Percentiles rank a stretch among this genome's conserved stretches.
Evolutionary conservation across 176 grass and related monocot genomes (phyloP).

Genomic region (Cenchrus purpureus): DNA sequence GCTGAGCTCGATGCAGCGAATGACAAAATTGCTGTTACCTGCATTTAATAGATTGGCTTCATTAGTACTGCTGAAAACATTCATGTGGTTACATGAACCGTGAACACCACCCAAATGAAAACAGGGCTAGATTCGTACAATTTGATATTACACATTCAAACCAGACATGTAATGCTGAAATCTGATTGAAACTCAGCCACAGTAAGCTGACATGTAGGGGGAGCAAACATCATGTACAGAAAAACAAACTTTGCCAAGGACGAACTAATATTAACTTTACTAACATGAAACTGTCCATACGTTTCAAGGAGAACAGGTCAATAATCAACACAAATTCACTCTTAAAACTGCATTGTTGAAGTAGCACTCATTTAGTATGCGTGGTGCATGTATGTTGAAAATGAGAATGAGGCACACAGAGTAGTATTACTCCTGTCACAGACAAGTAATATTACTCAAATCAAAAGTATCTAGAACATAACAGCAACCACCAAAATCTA

Average conservation of each 20-base stretch:
- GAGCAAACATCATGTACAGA: conserved; percentile 15
- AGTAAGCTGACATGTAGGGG: background rate
- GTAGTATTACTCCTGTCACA: background rate
- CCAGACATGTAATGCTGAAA: background rate
- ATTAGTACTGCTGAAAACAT: conserved; percentile 22
- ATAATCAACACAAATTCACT: background rate
- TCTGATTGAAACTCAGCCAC: background rate
- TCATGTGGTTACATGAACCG: background rate
- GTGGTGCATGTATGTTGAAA: background rate
- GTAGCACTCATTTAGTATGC: background rate
- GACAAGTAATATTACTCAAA: background rate
- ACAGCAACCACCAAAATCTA: background rate
- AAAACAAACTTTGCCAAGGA: background rate
- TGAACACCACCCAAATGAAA: background rate
- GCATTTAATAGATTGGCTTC: conserved; percentile 14
- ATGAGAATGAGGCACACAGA: background rate
- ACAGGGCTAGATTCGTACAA: background rate
- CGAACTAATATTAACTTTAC: background rate
- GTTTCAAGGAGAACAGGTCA: background rate
- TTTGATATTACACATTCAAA: background rate
- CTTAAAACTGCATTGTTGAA: background rate
- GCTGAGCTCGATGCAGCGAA: conserved; percentile 89
- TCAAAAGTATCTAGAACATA: background rate
- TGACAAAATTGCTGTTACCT: conserved; percentile 85
- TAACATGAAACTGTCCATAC: conserved; percentile 5